Conservation (phyloP, 257 asterid species). For the Handroanthus guayacan region DNA sequence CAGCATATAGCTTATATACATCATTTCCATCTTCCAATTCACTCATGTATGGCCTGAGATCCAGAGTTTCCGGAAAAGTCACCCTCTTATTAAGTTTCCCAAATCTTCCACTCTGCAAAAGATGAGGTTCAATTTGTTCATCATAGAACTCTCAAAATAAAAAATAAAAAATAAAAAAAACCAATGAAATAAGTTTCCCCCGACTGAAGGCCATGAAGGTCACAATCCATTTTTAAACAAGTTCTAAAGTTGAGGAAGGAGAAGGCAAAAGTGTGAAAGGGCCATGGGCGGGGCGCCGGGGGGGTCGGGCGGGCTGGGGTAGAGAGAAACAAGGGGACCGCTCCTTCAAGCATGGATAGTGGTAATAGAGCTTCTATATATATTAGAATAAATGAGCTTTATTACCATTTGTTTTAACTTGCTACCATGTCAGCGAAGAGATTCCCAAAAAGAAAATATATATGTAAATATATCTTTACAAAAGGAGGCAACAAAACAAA, state of each 20-base stretch:
- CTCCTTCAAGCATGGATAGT: constrained; percentile 10
- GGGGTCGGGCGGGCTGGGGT: not conserved
- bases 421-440: not conserved
- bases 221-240: not conserved
- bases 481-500: not conserved
- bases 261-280: no score
- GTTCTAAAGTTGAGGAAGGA: not conserved
- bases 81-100: constrained; percentile 98
- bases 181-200: not conserved
- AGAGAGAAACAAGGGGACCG: not conserved
- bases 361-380: not conserved
- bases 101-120: constrained; percentile 88
- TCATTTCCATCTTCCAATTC: constrained; percentile 68
- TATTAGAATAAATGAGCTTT: constrained; percentile 5
- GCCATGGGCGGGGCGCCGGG: not conserved
- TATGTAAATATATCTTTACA: not conserved
- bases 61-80: constrained; percentile 82
- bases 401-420: not conserved
- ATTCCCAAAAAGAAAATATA: not conserved
- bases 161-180: not conserved
- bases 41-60: constrained; percentile 84
- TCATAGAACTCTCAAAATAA: constrained; percentile 17
- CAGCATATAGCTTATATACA: constrained; percentile 90
- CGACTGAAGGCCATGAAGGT: constrained; percentile 4
- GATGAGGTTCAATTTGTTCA: not conserved